A percentile compares a stretch with the other conserved stretches of the same genome.
Evolutionary conservation across 1,139 yeast genomes (phyloP).

Genomic region (Blastobotrys raffinosifermentans): DNA sequence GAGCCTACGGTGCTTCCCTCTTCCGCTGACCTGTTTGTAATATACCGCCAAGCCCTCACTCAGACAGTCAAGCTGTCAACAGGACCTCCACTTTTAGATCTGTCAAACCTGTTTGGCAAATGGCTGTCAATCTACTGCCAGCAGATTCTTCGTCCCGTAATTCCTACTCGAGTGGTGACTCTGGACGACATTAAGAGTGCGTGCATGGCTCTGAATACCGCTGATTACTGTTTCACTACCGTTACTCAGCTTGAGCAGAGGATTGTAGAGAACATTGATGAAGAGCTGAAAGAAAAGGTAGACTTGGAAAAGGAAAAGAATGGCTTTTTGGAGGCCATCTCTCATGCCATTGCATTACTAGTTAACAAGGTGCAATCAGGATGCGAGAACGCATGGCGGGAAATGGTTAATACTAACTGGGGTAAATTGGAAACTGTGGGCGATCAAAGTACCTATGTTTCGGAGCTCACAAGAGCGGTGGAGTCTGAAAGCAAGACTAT

Average conservation of each 20-base stretch:
- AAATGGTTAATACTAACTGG: slow-evolving; percentile 80
- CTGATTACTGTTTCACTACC: slow-evolving; percentile 81
- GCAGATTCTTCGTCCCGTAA: slow-evolving; percentile 52
- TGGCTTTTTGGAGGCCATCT: slow-evolving; percentile 52
- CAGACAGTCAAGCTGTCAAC: slow-evolving; percentile 73
- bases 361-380: slow-evolving; percentile 57
- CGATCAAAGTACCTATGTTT: slow-evolving; percentile 65
- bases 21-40: slow-evolving; percentile 78
- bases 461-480: slow-evolving; percentile 49
- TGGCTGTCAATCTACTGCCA: slow-evolving; percentile 62
- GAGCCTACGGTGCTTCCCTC: slow-evolving; percentile 67
- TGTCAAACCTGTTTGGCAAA: slow-evolving; percentile 60
- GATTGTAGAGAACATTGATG: slow-evolving; percentile 46
- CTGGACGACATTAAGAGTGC: slow-evolving; percentile 61
- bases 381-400: slow-evolving; percentile 73
- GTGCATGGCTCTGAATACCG: slow-evolving; percentile 75
- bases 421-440: slow-evolving; percentile 49
- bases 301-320: slow-evolving; percentile 54
- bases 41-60: slow-evolving; percentile 62
- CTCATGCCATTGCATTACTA: slow-evolving; percentile 51
- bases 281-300: slow-evolving; percentile 34
- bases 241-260: slow-evolving; percentile 69
- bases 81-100: slow-evolving; percentile 58
- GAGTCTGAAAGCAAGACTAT: slow-evolving; percentile 44
- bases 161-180: slow-evolving; percentile 42